Percentiles rank a stretch among this genome's conserved stretches.
Evolutionary conservation across 805 yeast species (phyloP).

Genomic region (Schwanniomyces yamadae): DNA sequence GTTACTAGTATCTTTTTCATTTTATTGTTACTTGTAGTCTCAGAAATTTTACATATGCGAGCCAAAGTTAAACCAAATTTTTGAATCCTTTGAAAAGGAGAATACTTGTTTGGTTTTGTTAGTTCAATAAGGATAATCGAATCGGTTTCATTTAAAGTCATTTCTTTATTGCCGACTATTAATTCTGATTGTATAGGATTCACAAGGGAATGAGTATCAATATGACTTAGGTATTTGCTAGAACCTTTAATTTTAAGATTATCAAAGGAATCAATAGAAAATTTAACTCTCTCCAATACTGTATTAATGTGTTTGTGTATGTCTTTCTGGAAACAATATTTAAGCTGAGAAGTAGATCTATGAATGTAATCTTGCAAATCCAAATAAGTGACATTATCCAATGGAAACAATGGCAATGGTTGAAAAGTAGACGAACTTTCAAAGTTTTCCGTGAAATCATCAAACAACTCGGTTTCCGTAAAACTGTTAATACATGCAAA

Average conservation of each 20-base stretch:
- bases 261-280: constrained; percentile 8
- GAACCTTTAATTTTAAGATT: constrained; percentile 16
- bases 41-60: constrained; percentile 11
- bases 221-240: constrained; percentile 30
- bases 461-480: constrained; percentile 1
- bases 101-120: constrained; percentile 25
- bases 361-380: constrained; percentile 7
- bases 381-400: constrained; percentile 4
- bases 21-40: not conserved
- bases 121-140: constrained; percentile 21
- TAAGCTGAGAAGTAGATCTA: not conserved
- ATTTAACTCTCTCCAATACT: constrained; percentile 19
- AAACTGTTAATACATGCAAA: not conserved
- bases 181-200: not conserved
- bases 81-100: constrained; percentile 17
- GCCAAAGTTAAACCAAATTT: constrained; percentile 22
- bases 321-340: constrained; percentile 1
- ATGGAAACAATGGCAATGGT: constrained; percentile 2
- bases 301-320: constrained; percentile 13
- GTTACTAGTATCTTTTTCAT: not conserved
- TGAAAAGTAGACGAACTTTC: not conserved
- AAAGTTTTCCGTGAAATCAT: constrained; percentile 2
- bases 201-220: constrained; percentile 9
- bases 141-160: constrained; percentile 2
- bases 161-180: constrained; percentile 4